phyloP scores from a whole-genome alignment of 2,329 filamentous ascomycete species.

The Xylaria arbuscula region DNA sequence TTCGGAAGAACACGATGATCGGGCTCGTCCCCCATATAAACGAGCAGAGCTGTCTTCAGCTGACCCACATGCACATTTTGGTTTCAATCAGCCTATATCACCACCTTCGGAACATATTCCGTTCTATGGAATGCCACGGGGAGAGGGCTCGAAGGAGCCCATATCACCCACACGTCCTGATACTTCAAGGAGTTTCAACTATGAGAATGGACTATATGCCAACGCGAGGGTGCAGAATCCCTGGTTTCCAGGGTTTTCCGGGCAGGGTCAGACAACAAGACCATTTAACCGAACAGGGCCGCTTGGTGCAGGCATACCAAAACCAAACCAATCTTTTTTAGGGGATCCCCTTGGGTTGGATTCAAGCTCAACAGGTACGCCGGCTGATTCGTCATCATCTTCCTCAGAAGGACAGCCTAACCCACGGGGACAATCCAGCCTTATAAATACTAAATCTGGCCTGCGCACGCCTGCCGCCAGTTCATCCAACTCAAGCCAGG shows the following conservation, averaged over 20 bases:
- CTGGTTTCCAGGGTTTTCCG: neutral
- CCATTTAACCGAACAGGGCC: neutral
- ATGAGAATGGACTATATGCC: constrained; percentile 52
- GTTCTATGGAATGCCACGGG: constrained; percentile 46
- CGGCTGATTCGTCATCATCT: neutral
- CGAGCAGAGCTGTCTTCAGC: constrained; percentile 31
- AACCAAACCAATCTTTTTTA: neutral
- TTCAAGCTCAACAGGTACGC: neutral
- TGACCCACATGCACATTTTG: constrained; percentile 33
- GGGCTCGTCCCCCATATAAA: constrained; percentile 33
- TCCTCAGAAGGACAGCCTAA: neutral
- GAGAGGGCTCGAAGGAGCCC: constrained; percentile 40
- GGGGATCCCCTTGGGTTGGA: neutral
- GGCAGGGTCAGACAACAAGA: neutral
- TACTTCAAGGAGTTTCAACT: constrained; percentile 50
- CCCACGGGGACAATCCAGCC: neutral
- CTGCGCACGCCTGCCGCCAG: neutral
- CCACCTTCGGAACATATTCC: constrained; percentile 36
- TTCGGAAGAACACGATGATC: constrained; percentile 11
- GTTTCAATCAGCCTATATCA: constrained; percentile 39
- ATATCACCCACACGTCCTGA: constrained; percentile 42
- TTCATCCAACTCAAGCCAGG: neutral
- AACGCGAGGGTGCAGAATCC: constrained; percentile 48
- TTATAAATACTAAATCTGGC: neutral
- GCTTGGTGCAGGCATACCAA: neutral